Evolutionary conservation across 345 rosid species (phyloP), one percentile per base, ranked within the genome.

Genomic region (Salix caprea): DNA sequence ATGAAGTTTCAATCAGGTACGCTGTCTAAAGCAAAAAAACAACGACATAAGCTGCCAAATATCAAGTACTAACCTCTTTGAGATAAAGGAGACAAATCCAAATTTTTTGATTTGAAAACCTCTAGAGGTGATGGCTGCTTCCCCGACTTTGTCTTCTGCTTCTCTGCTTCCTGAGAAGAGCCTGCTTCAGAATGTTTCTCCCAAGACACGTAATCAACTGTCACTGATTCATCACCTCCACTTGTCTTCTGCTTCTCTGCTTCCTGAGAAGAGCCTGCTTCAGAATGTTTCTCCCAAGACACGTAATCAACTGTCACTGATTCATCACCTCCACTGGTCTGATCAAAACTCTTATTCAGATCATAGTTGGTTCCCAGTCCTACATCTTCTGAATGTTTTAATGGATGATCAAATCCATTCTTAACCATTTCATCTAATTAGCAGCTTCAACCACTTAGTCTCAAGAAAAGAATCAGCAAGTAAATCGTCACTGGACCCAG

Each of bases 341-440:
- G 82, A 60, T 62, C 76, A 46, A 30, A 23, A 36, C 66, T 54
- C 75, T 66, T 79, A 11, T 67, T n/a, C 24, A 60, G 78, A 70
- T 79, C 88, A 66, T 77, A 78, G 39, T 79, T 76, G 72, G 77
- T 68, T 19, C 74, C 58, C 66, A 78, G 70, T 62, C 62, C 77
- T 73, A 77, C 87, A 80, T 74, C 86, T 26, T 73, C 84, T 8
- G 79, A 46, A 52, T 76, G 72, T 76, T 82, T 84, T 18, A 85
- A 76, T 5, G 94, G 88, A 79, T 87, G 90, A 71, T 77, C 82
- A 78, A 80, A 40, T 36, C 85, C 90, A 76, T 84, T 85, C 50
- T 84, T 85, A 79, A 85, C 92, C 97, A 91, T 92, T 74, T 67
- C 75, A 54, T 78, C 80, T 68, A 77, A 71, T 50, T 15, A 58